These are phyloP conservation scores for Ophiostoma ips DNA, from an alignment of 2,329 filamentous ascomycete species.

Conservation along the genomic window DNA sequence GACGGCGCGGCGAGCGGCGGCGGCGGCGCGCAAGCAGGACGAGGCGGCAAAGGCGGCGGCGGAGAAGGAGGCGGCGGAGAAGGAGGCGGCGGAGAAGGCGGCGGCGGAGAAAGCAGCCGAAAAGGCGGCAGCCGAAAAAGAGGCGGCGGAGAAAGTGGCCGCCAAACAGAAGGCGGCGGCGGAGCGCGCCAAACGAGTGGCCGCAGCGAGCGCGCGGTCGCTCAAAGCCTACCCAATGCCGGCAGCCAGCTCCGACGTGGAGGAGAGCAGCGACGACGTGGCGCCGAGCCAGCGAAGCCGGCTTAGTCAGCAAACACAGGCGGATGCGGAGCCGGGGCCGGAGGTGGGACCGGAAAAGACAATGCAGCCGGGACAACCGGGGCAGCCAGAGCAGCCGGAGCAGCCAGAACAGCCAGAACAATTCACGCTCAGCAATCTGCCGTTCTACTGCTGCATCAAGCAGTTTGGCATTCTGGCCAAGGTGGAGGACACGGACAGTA, in stretches of 20 bases:
- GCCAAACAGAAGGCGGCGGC: not conserved
- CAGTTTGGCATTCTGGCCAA: slow-evolving; percentile 49
- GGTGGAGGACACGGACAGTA: no score
- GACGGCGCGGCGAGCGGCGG: slow-evolving; percentile 8
- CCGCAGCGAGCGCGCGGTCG: not conserved
- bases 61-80: slow-evolving; percentile 17
- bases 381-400: not conserved
- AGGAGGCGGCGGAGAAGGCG: slow-evolving; percentile 25
- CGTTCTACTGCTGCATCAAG: slow-evolving; percentile 56
- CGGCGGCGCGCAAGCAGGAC: slow-evolving; percentile 18
- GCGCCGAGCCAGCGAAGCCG: not conserved
- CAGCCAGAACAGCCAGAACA: slow-evolving; percentile 6
- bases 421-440: slow-evolving; percentile 30
- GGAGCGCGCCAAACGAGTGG: not conserved
- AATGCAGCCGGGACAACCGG: not conserved
- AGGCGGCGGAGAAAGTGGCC: not conserved
- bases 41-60: slow-evolving; percentile 4
- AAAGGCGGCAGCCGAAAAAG: not conserved
- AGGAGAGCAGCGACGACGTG: not conserved
- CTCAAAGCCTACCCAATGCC: not conserved
- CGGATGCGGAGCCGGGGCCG: not conserved
- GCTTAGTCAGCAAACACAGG: not conserved
- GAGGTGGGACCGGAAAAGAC: no score
- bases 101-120: slow-evolving; percentile 8
- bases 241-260: not conserved